Percentiles rank a stretch among this genome's conserved stretches.
Conservation (phyloP, 441 rosid genomes). For the Aquilaria agallochum region DNA sequence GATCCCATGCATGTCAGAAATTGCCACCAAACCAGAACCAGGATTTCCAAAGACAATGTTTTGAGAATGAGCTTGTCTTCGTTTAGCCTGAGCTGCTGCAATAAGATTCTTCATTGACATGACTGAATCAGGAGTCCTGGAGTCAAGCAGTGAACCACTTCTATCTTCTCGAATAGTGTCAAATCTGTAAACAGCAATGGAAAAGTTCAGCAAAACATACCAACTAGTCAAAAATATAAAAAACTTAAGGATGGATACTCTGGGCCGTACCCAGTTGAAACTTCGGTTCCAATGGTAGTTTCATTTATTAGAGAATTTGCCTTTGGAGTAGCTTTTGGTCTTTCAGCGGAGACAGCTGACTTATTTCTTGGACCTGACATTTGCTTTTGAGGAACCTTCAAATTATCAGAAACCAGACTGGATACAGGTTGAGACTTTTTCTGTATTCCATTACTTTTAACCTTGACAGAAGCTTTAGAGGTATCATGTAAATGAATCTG, state of each 20-base stretch:
- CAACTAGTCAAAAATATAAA: constrained; percentile 10
- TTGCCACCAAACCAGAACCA: constrained; percentile 35
- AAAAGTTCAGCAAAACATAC: constrained; percentile 1
- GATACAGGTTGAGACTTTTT: constrained; percentile 53
- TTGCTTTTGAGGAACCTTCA: constrained; percentile 44
- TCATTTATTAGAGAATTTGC: constrained; percentile 32
- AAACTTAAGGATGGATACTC: constrained; percentile 15
- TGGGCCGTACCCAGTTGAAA: constrained; percentile 37
- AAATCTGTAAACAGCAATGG: constrained; percentile 30
- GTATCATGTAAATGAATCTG: constrained; percentile 37
- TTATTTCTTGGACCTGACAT: constrained; percentile 43
- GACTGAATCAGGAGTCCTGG: constrained; percentile 62
- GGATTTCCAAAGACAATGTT: constrained; percentile 44
- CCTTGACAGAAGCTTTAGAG: constrained; percentile 36
- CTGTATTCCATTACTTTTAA: constrained; percentile 28
- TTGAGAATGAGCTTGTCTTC: constrained; percentile 80
- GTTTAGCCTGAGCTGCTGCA: constrained; percentile 99
- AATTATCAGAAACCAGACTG: constrained; percentile 30
- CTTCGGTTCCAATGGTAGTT: constrained; percentile 29
- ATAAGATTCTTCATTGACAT: constrained; percentile 88
- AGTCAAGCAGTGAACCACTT: constrained; percentile 31
- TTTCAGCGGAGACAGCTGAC: constrained; percentile 51
- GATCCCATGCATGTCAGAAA: constrained; percentile 41
- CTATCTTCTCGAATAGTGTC: constrained; percentile 54
- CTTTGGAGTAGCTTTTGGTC: constrained; percentile 51